These are phyloP conservation scores for Epichloe gansuensis DNA, from an alignment of 2,329 filamentous ascomycete species.

Conservation along the genomic window DNA sequence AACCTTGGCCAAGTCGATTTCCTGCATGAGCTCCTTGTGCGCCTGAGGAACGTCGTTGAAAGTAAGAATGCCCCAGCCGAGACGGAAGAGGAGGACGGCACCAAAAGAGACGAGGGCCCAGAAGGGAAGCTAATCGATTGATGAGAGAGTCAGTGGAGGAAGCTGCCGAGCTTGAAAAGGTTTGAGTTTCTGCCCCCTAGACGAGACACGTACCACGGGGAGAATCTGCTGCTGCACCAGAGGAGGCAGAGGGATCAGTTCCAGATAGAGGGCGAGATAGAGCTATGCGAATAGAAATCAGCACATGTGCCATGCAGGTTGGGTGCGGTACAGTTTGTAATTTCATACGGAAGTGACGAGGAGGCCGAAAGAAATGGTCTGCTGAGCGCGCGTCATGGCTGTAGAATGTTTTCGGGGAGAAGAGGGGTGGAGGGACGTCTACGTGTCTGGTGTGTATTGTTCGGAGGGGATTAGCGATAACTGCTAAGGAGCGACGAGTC, in stretches of 20 bases:
- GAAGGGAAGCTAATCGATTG: slow-evolving; percentile 60
- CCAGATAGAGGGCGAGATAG: slow-evolving; percentile 77
- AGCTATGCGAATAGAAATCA: slow-evolving; percentile 45
- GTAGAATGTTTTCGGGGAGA: not conserved
- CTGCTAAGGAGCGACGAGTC: not conserved
- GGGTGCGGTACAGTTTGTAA: not conserved
- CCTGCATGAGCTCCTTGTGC: slow-evolving; percentile 74
- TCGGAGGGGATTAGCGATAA: too few relatives aligned
- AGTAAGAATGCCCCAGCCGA: slow-evolving; percentile 85
- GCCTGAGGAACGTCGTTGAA: slow-evolving; percentile 95
- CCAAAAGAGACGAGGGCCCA: slow-evolving; percentile 87
- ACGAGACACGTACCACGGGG: slow-evolving; percentile 61
- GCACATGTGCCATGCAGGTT: slow-evolving; percentile 6
- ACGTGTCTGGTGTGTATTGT: too few relatives aligned
- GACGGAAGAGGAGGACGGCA: slow-evolving; percentile 80
- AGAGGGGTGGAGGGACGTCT: too few relatives aligned
- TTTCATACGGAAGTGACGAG: slow-evolving; percentile 68
- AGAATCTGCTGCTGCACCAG: slow-evolving; percentile 73
- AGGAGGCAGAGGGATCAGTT: slow-evolving; percentile 67
- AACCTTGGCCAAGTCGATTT: slow-evolving; percentile 66
- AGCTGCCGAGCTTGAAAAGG: not conserved
- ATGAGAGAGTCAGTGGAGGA: not conserved
- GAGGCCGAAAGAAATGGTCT: slow-evolving; percentile 80
- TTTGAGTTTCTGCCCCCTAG: not conserved
- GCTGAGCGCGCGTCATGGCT: slow-evolving; percentile 86